Evolutionary conservation across 1,284 basidiomycete genomes (phyloP), one percentile per base, ranked within the genome.

Genomic region (Ustilago hordei): DNA sequence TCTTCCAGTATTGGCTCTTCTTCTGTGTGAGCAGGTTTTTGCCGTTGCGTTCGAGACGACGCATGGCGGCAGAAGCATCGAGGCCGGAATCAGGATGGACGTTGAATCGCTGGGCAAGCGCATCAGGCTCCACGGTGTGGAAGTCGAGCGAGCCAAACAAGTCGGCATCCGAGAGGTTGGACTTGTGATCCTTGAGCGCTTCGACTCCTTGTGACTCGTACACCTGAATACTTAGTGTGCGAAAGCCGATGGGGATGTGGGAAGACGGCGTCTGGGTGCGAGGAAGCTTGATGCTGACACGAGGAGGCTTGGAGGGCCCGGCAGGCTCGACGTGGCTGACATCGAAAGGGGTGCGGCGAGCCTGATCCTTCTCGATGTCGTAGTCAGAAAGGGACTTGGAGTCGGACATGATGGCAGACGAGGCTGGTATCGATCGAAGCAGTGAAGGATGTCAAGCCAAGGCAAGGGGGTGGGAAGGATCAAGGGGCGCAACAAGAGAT

Each of bases 11-110:
- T 56, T 87, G 86, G 35, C 87, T 89, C 15, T 88, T 88, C 31
- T 89, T 88, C 4, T 89, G 87, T 8, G 88, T 88, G 32, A 89
- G 87, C 47, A 88, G 79, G 73, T 90, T 90, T 78, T 86, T 88
- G 12, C 89, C 89, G 28, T 89, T 85, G 62, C 86, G 87, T 8
- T 86, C 71, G 5, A 89, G 84, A 39, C 89, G 87, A 34, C 90
- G 87, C 47, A 87, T 85, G 39, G 88, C 89, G 77, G 90, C 90
- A 1, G 87, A 83, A 0, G 75, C 69, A 65, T 91, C 90, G 28
- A 91, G 86, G 9, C 90, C 90, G 5, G 60, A 38, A 39, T 55
- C 53, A 19, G 68, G 86, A 12, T 88, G 89, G 11, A 89, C 89
- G 31, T 87, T 87, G 55, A 91, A 87, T 17, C 89, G 87, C 61